Base-by-base conservation (phyloP, 208 protist genomes). In the Leishmania tropica region DNA sequence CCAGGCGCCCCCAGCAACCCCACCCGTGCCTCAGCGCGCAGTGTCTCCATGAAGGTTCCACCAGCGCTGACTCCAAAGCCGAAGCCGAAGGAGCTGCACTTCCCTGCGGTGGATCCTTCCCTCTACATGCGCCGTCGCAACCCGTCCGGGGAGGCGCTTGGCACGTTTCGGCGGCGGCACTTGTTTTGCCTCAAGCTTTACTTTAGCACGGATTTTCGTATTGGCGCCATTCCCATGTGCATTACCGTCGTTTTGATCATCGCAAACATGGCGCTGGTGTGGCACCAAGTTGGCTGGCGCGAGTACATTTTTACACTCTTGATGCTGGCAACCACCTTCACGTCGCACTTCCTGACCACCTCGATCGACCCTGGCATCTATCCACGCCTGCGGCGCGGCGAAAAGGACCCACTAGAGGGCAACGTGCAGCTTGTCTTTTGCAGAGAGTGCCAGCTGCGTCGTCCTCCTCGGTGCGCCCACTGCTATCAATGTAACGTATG, bases 401-500 rank as follows among this genome's bases (percentile, higher is more conserved):
- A 96, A 60, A 67, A 71, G 13, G 94, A 97, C 76, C 91, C 92
- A 4, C 77, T 95, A 11, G 84, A 86, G 28, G 86, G 86, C 42
- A 78, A 89, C 47, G 88, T 76, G 80, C 79, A 85, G 42, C 73
- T 90, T 31, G 83, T 90, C 17, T 93, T 90, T 67, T 97, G 95
- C 81, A 88, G 85, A 71, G 67, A 79, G 15, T 98, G 96, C 79
- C 71, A 67, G 4, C 64, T 97, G n/a, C 86, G 88, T 13, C 89
- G 94, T 0, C 94, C 94, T 8, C 89, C 89, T 17, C 92, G 92
- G n/a, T 89, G 93, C 17, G 88, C 94, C n/a, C 96, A 98, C 80
- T 98, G 96, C 88, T 96, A 96, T 79, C 58, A 85, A 21, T 98
- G 96, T 79, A 84, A 89, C 37, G 93, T 97, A 8, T 98, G 96